Conservation (phyloP, 345 rosid genomes). For the Aethionema arabicum region DNA sequence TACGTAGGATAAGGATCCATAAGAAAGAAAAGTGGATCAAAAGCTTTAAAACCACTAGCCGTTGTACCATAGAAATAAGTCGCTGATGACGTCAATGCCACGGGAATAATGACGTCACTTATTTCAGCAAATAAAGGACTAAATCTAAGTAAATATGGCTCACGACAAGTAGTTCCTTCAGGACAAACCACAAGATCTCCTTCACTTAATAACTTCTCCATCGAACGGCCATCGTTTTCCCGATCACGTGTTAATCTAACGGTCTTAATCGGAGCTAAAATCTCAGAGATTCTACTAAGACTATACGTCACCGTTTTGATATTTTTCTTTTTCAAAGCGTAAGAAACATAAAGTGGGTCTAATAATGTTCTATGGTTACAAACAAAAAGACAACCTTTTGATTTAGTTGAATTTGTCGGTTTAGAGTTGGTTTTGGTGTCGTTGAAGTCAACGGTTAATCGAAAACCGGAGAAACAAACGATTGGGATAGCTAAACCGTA, state of each 20-base stretch:
- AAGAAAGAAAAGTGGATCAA: slow-evolving; percentile 69
- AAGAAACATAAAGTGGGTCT: slow-evolving; percentile 67
- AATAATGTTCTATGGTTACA: slow-evolving; percentile 76
- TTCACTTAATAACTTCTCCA: slow-evolving; percentile 45
- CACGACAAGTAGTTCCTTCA: slow-evolving; percentile 87
- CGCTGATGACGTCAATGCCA: slow-evolving; percentile 48
- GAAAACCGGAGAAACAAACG: slow-evolving; percentile 42
- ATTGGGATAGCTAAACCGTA: slow-evolving; percentile 44
- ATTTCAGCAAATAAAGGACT: slow-evolving; percentile 73
- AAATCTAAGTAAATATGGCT: slow-evolving; percentile 68
- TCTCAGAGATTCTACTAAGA: slow-evolving; percentile 58
- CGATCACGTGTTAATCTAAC: slow-evolving; percentile 59
- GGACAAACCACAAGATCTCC: slow-evolving; percentile 78
- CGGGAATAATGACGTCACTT: slow-evolving; percentile 58
- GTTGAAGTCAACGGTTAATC: slow-evolving; percentile 28
- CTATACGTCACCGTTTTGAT: slow-evolving; percentile 79
- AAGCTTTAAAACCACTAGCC: slow-evolving; percentile 66
- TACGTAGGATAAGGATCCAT: slow-evolving; percentile 59
- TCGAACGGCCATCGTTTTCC: slow-evolving; percentile 45
- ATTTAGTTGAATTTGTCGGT: slow-evolving; percentile 19
- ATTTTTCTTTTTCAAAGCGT: slow-evolving; percentile 42
- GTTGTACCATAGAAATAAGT: slow-evolving; percentile 75
- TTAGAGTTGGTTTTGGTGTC: background rate
- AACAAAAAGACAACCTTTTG: slow-evolving; percentile 50
- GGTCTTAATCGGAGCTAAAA: slow-evolving; percentile 68